These are phyloP conservation scores for Marasmius sp. DNA, from an alignment of 1,284 basidiomycete species.

Conservation along the genomic window DNA sequence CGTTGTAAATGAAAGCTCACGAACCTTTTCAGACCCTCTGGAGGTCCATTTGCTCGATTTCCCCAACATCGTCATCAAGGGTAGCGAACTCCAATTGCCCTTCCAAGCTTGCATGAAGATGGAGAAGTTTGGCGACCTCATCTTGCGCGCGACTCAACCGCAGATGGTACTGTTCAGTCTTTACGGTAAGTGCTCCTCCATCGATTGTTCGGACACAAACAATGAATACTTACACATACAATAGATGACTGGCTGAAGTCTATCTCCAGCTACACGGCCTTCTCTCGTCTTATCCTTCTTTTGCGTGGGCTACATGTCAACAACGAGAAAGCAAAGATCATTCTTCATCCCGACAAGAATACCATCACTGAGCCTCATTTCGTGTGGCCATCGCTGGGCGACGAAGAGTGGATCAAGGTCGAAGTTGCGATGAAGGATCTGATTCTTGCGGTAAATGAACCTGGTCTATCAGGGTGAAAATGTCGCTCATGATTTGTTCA, in stretches of 20 bases:
- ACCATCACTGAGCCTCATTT: constrained; percentile 98
- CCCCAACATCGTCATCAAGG: constrained; percentile 99
- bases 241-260: constrained; percentile 98
- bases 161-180: constrained; percentile 99
- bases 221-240: constrained; percentile 5
- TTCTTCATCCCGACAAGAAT: constrained; percentile 89
- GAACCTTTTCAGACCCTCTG: constrained; percentile 68
- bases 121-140: constrained; percentile 99
- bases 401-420: constrained; percentile 99
- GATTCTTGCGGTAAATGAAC: constrained; percentile 69
- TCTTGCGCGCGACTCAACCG: constrained; percentile 96
- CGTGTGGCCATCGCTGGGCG: constrained; percentile 93
- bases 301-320: constrained; percentile 98
- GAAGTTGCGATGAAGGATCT: constrained; percentile 97
- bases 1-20: constrained; percentile 1
- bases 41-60: constrained; percentile 99
- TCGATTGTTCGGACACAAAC: neutral
- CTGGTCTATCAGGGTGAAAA: neutral
- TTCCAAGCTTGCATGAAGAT: constrained; percentile 99
- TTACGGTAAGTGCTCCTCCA: constrained; percentile 60
- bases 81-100: constrained; percentile 95
- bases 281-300: constrained; percentile 94
- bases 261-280: constrained; percentile 98
- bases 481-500: constrained; percentile 27
- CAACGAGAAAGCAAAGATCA: constrained; percentile 98